Base-by-base conservation (phyloP, 495 filamentous ascomycete species). In the Friedmanniomyces simplex region DNA sequence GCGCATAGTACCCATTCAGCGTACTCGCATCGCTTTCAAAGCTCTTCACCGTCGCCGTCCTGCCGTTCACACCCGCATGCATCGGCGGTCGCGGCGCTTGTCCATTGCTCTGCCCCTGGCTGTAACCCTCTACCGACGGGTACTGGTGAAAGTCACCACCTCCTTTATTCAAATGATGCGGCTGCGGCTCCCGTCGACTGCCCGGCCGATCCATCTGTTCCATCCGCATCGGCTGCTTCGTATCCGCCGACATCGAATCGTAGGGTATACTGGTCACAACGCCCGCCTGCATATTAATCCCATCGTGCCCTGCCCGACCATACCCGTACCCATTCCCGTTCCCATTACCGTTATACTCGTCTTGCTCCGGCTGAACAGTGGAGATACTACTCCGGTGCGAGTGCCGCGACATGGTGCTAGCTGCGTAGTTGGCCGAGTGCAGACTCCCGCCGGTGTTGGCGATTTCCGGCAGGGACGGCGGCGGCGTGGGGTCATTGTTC, bases 191-290 rank as follows among this genome's bases (percentile, higher is more conserved):
- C 65, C 80, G 81, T 57, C 83, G 78, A 28, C 72, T 56, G 25
- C 78, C 74, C 58, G 79, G 79, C 50, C 83, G 82, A 30, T 86
- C 84, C 50, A 91, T 74, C 64, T 86, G 87, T 34, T 95, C 86
- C 59, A 91, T 76, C 14, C 85, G 72, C 54, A 90, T 80, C 1
- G 91, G 89, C 42, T 82, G 83, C 52, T 77, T 79, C 34, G 73
- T 74, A 68, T 88, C 87, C 26, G 81, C 67, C 28, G 78, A 70
- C n/a, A 85, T 74, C 57, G 74, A 83, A 52, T 96, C 88, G 71
- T 91, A 96, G 13, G 93, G 89, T 57, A 98, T 91, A 1, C 86
- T 84, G 8, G 90, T 89, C 57, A 96, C 88, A 14, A 91, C 80
- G 48, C 89, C 93, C n/a, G 91, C 82, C 32, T 79, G 87, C 71